Percentiles rank a stretch among this genome's conserved stretches.
These are phyloP conservation scores for Epichloe sibirici DNA, from an alignment of 2,329 filamentous ascomycete species.

Conservation along the genomic window DNA sequence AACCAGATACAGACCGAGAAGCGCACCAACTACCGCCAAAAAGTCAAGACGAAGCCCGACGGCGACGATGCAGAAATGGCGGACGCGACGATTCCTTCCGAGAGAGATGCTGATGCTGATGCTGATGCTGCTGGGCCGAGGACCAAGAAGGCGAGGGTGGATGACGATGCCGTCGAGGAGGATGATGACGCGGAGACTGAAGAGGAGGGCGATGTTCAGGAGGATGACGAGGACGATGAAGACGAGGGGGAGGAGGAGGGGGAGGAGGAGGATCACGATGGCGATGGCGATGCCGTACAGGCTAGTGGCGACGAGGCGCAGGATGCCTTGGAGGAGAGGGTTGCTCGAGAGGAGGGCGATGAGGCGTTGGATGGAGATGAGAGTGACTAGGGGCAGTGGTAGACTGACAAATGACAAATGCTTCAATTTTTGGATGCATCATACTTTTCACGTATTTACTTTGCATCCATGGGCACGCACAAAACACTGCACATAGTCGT, in stretches of 20 bases:
- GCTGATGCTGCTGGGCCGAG: conserved; percentile 17
- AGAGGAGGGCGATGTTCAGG: conserved; percentile 30
- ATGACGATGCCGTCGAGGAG: neutral
- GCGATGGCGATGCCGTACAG: conserved; percentile 28
- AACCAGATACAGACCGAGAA: conserved; percentile 63
- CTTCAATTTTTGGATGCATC: no score
- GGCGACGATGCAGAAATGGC: conserved; percentile 25
- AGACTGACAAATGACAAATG: no score
- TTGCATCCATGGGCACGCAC: no score
- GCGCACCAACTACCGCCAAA: conserved; percentile 59
- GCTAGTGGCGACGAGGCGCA: conserved; percentile 35
- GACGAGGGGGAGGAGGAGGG: conserved; percentile 33
- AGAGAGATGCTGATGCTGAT: conserved; percentile 13
- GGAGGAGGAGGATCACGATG: conserved; percentile 23
- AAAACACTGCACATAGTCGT: no score
- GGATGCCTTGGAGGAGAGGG: conserved; percentile 37
- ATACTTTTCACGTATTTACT: no score
- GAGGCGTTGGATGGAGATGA: conserved; percentile 53
- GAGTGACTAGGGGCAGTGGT: conserved; percentile 31
- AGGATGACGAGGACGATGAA: conserved; percentile 26
- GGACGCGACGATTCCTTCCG: conserved; percentile 19
- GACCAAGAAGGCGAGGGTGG: conserved; percentile 34
- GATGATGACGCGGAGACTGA: conserved; percentile 18
- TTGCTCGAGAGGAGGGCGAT: conserved; percentile 38
- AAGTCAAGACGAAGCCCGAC: conserved; percentile 48